A percentile compares a stretch with the other conserved stretches of the same genome.
Evolutionary conservation across 2,329 filamentous ascomycete species (phyloP).

Genomic region (Phaeosphaeria sp.): DNA sequence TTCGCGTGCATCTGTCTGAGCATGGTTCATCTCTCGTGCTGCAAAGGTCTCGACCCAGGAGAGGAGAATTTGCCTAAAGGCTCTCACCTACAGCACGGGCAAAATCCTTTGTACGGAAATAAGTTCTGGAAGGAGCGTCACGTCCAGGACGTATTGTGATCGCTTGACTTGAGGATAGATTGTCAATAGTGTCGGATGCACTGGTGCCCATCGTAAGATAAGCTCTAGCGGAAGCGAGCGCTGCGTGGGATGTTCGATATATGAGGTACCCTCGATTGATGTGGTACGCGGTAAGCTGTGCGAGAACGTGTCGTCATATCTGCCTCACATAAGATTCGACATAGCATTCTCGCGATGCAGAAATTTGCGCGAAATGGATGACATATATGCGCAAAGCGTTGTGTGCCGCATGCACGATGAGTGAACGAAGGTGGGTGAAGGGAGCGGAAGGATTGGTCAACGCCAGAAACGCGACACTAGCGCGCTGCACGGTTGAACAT

Average conservation of each 20-base stretch:
- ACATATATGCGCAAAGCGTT: neutral
- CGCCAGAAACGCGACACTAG: neutral
- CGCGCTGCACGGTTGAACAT: too few relatives aligned
- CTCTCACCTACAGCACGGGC: neutral
- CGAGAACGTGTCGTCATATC: neutral
- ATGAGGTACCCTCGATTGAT: neutral
- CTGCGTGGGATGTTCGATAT: conserved; percentile 1
- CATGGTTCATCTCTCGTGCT: conserved; percentile 1
- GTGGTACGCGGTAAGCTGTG: neutral
- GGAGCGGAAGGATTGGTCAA: neutral
- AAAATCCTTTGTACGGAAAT: neutral
- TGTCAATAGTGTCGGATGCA: conserved; percentile 28
- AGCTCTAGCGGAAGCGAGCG: neutral
- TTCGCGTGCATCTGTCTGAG: conserved; percentile 7
- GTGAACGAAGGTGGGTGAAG: neutral
- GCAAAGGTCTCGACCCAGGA: conserved; percentile 4
- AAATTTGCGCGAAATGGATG: neutral
- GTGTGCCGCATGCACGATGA: neutral
- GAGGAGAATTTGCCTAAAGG: conserved; percentile 11
- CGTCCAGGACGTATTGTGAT: neutral
- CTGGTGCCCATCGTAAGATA: conserved; percentile 22
- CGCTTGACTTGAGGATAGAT: conserved; percentile 18
- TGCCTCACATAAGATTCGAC: neutral
- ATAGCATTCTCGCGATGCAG: neutral
- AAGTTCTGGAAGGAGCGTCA: neutral